Base-by-base conservation (phyloP, 2,329 filamentous ascomycete genomes). In the Pseudopyricularia javanii region DNA sequence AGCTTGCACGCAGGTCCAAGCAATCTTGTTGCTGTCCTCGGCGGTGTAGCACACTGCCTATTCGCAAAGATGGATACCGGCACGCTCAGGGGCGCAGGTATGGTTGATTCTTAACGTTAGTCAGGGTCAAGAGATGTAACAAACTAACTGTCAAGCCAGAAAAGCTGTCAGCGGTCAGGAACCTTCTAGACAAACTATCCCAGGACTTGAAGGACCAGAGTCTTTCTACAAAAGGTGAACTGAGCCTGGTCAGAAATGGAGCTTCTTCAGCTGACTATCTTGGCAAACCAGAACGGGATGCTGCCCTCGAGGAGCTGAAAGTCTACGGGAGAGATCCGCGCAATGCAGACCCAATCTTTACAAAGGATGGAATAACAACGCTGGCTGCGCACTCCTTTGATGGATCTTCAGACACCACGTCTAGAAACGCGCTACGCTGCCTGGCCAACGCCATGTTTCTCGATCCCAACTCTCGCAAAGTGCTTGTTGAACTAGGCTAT, bases 391-490 rank as follows among this genome's bases (percentile, higher is more conserved):
- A 91, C 72, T 86, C 85, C 4, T 88, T 95, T 60, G 76, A 87
- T 50, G 80, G 77, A 56, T 70, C 76, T 26, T 82, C 79, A 3
- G 70, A 71, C 30, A 75, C 76, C 8, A 82, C 84, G 1, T 85
- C 86, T 2, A 81, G 83, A 54, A 87, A 90, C 62, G 91, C 83
- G 1, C 72, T 95, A 37, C 80, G 89, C 60, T 91, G 89, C 59
- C 69, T 97, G 49, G 91, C 88, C 60, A 97, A 97, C 67, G 83
- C 89, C 8, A 71, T 96, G 61, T 73, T 94, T 0, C 75, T 94
- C 17, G 75, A 82, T 56, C 71, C 79, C 9, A 73, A 78, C 40
- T 83, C 85, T 43, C 79, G 88, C 50, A 84, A 91, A 63, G 75
- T 79, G 47, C 83, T 93, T 52, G 82, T 89, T 14, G 80, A 90